Percentiles rank a stretch among this genome's conserved stretches.
These are phyloP conservation scores for Dryas octopetala DNA, from an alignment of 306 rosid genomes.

Conservation along the genomic window DNA sequence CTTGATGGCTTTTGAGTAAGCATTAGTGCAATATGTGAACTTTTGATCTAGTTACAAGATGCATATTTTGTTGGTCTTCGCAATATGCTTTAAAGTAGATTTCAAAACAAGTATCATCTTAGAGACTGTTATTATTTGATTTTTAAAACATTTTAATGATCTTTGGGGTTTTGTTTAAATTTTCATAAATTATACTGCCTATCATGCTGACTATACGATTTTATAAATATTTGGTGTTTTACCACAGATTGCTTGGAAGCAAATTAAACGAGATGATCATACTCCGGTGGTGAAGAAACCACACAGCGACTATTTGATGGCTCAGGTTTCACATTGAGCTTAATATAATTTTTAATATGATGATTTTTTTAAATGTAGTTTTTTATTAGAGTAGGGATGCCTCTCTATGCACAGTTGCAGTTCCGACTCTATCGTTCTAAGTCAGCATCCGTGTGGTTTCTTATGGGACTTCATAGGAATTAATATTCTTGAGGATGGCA, in stretches of 20 bases:
- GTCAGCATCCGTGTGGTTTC: not conserved
- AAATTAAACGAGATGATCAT: conserved; percentile 49
- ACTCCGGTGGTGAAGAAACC: conserved; percentile 63
- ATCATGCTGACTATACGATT: not conserved
- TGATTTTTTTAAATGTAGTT: conserved; percentile 1
- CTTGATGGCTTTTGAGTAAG: not conserved
- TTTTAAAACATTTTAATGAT: not conserved
- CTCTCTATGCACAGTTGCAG: not conserved
- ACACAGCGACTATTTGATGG: conserved; percentile 62
- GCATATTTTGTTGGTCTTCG: not conserved
- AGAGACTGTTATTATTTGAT: not conserved
- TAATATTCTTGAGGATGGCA: not conserved
- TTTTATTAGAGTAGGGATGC: not conserved
- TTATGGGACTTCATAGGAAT: not conserved
- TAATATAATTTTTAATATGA: not conserved
- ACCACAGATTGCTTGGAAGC: conserved; percentile 61
- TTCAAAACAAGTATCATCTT: not conserved
- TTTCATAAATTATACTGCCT: not conserved
- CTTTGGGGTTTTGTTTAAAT: not conserved
- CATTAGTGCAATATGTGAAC: not conserved
- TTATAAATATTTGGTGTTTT: conserved; percentile 8
- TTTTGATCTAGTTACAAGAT: not conserved
- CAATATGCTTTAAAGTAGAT: not conserved
- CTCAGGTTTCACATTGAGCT: conserved; percentile 58
- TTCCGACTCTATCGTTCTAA: not conserved